Evolutionary conservation across 2,329 filamentous ascomycete genomes (phyloP), one percentile per base, ranked within the genome.

Genomic region (Malbranchea zuffiana): DNA sequence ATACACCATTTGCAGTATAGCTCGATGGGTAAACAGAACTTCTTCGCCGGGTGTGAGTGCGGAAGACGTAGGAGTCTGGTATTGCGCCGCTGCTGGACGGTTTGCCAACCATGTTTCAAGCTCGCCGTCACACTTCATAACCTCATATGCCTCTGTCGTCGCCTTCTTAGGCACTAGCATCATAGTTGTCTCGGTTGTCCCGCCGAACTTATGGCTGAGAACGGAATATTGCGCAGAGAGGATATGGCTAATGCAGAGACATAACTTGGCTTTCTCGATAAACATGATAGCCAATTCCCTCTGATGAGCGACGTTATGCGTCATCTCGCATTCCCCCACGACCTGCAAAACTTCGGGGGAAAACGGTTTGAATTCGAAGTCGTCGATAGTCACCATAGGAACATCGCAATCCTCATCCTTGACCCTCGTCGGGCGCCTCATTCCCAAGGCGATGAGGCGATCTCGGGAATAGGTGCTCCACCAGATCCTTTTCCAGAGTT

Each of bases 391-490:
- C 34, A 95, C 69, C 83, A 94, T 90, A 1, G 87, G 84, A 19
- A 95, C 86, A 53, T 95, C 84, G 54, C 84, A 94, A 56, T 95
- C 87, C 50, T 90, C 83, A 42, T 86, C 80, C 67, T 92, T 92
- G 60, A 95, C 92, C 36, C 87, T 73, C 25, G 86, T 94, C 3
- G 87, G 87, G 37, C 88, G 76, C 39, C 88, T 76, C 87, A 95
- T 95, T 39, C 88, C 88, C 8, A 96, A 67, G 2, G 88, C 88
- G 45, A 95, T 86, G 27, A 95, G 71, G 32, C 87, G 81, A 60
- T 96, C 88, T 37, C 87, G 80, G 76, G 94, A 94, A 54, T 93
- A 94, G 45, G 84, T 92, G 20, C 83, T 93, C 88, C 88, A 96
- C 88, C 88, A 96, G 48, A 95, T 90, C 36, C 87, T 74, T 63